Conservation (phyloP, 1,139 yeast species). For the Kodamaea fungicola region DNA sequence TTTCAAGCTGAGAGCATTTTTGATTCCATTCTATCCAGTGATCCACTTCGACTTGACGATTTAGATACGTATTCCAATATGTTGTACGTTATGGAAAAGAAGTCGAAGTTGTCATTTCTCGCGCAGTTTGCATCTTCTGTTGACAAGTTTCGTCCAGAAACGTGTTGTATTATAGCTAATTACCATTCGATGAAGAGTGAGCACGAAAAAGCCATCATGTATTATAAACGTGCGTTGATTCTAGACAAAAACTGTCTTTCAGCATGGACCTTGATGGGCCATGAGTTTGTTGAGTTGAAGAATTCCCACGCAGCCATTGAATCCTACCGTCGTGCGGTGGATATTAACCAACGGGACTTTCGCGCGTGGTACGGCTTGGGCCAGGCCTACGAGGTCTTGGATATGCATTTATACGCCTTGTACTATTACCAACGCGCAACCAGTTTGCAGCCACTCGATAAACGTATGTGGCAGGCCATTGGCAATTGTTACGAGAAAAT, state of each 20-base stretch:
- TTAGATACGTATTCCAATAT: slow-evolving; percentile 90
- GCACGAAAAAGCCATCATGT: slow-evolving; percentile 92
- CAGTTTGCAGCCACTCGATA: slow-evolving; percentile 81
- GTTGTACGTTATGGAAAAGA: slow-evolving; percentile 89
- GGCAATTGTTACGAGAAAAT: slow-evolving; percentile 88
- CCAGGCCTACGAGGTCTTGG: slow-evolving; percentile 95
- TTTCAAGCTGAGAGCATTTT: slow-evolving; percentile 74
- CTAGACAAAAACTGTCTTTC: slow-evolving; percentile 77
- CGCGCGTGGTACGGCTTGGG: slow-evolving; percentile 99
- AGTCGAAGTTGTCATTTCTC: slow-evolving; percentile 75
- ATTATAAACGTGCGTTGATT: slow-evolving; percentile 84
- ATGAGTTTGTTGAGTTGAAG: slow-evolving; percentile 93
- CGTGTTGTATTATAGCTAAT: slow-evolving; percentile 92
- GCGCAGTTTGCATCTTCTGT: slow-evolving; percentile 83
- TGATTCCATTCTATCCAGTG: slow-evolving; percentile 68
- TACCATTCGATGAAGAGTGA: slow-evolving; percentile 89
- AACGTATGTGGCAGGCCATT: slow-evolving; percentile 95
- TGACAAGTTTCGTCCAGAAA: slow-evolving; percentile 89
- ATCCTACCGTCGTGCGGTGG: slow-evolving; percentile 89
- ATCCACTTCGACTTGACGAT: slow-evolving; percentile 87
- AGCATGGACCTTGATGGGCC: slow-evolving; percentile 99
- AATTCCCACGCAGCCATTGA: slow-evolving; percentile 98
- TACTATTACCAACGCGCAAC: slow-evolving; percentile 93
- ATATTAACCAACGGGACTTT: slow-evolving; percentile 83
- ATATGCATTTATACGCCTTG: slow-evolving; percentile 89